Evolutionary conservation across 2,329 filamentous ascomycete genomes (phyloP), one percentile per base, ranked within the genome.

Genomic region (Tympanopsis confertula): DNA sequence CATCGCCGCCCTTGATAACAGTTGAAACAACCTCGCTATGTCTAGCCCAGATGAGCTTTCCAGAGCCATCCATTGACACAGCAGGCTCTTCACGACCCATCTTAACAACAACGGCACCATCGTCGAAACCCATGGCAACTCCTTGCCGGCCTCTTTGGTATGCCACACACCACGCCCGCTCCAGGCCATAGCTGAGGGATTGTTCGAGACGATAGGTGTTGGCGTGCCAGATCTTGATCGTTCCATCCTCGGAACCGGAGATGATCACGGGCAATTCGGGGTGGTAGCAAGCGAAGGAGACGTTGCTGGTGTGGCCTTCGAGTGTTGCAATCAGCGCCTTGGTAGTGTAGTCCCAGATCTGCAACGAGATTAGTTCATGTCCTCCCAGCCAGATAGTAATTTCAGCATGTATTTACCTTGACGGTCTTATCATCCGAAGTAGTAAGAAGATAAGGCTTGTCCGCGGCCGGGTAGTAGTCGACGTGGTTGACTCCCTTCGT

Each of bases 331-430:
- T 95, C 46, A 96, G 69, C 12, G 87, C 91, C 65, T 98, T 98
- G 36, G 88, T 96, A 12, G 89, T 96, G 68, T 98, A 96, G 57
- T 98, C 91, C 89, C 91, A 98, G 39, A 98, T 77, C 69, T 96
- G 96, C 50, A 96, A 86, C 1, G 89, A 96, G 51, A 86, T 79
- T 61, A n/a, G n/a, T n/a, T n/a, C n/a, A n/a, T n/a, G n/a, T n/a
- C n/a, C n/a, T n/a, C n/a, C n/a, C n/a, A n/a, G n/a, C n/a, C n/a
- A n/a, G n/a, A n/a, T n/a, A n/a, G n/a, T n/a, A n/a, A n/a, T n/a
- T n/a, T n/a, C n/a, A n/a, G n/a, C n/a, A n/a, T n/a, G n/a, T n/a
- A n/a, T n/a, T n/a, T n/a, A n/a, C 30, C 30, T 33, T 33, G 15
- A 33, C 30, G 30, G 30, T 33, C 15, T 18, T 33, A 18, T 96